phyloP scores from a whole-genome alignment of 768 basidiomycete genomes.

The Amanita pseudoporphyria region DNA sequence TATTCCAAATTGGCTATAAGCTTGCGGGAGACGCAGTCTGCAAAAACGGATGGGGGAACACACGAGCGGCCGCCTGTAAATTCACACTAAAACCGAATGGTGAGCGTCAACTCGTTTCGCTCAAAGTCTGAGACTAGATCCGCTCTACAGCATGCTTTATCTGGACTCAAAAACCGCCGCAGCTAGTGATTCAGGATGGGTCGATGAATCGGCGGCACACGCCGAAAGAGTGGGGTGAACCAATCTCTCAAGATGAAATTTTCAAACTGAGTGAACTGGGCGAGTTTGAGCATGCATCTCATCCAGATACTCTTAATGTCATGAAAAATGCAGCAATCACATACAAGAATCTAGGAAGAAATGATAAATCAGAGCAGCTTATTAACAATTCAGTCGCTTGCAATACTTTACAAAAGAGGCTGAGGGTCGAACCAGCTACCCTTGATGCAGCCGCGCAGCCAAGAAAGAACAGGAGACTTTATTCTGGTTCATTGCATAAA shows the following conservation, averaged over 20 bases:
- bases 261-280: slow-evolving; percentile 29
- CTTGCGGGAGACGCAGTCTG: neutral
- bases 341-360: too few species aligned
- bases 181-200: neutral
- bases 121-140: neutral
- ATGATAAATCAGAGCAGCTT: too few species aligned
- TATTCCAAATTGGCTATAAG: neutral
- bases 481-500: slow-evolving; percentile 23
- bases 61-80: neutral
- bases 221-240: slow-evolving; percentile 32
- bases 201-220: neutral
- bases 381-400: neutral
- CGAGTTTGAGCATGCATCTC: slow-evolving; percentile 33
- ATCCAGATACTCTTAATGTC: too few species aligned
- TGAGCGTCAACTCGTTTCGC: neutral
- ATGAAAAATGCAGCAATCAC: too few species aligned
- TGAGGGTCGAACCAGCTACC: neutral
- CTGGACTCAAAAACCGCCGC: neutral
- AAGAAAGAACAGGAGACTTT: slow-evolving; percentile 25
- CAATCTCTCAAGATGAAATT: slow-evolving; percentile 22
- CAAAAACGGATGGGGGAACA: neutral
- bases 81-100: neutral
- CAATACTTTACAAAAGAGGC: neutral
- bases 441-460: slow-evolving; percentile 1
- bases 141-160: slow-evolving; percentile 5